Evolutionary conservation across 768 basidiomycete species (phyloP), one percentile per base, ranked within the genome.

Genomic region (Russula virescens): DNA sequence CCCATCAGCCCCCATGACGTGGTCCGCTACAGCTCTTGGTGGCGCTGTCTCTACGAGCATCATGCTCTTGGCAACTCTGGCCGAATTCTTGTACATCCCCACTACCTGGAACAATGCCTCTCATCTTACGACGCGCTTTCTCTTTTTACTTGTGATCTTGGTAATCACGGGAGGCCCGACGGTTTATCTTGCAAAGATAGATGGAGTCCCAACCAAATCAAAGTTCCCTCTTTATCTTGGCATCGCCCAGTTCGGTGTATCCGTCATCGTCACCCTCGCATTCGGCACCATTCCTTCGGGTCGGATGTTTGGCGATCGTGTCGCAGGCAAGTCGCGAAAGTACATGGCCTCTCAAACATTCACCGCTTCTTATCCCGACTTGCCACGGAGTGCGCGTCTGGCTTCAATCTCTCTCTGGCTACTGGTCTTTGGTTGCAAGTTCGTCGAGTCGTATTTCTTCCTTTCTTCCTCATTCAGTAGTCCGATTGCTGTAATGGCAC

Each of bases 21-120:
- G 93, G 94, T 94, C 93, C 25, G 93, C 93, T 40, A 86, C 88
- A 16, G 97, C 94, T 18, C 82, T 99, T n/a, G 97, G 97, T 56
- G 97, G 97, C 56, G 92, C 89, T 10, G 94, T 98, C 58, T 86
- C 96, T 16, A 94, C 94, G 9, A 53, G 84, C 60, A 97, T 99
- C 80, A 96, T 96, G 94, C 87, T 98, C 63, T 74, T 82, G 58
- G 97, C 95, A 46, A 98, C 96, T 25, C 72, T 96, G 28, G 91
- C 92, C 66, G 97, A 99, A 74, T 98, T 95, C 73, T 86, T 88
- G 57, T 97, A 96, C 79, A 96, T 98, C 68, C 96, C 96, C 25
- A 97, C 95, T 5, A 98, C 92, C 10, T 98, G 97, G 97, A 94
- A 97, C 76, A 99, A 98, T 73, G 94, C 95, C 26, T 93, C 93